Base-by-base conservation (phyloP, 805 yeast species). In the Wickerhamomyces hampshirensis region DNA sequence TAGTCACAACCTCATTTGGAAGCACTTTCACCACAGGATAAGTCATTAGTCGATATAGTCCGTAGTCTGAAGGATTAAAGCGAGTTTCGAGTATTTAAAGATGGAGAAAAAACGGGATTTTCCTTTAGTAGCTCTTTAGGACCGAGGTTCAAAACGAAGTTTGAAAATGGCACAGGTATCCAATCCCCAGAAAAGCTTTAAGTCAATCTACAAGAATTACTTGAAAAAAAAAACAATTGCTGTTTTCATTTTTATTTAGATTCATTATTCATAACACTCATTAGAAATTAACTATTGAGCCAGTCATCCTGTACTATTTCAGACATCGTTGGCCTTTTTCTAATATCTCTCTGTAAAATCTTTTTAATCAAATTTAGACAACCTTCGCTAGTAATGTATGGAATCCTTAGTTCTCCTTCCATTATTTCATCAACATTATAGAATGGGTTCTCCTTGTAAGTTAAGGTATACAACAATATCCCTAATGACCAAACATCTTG, bases 401-500 rank as follows among this genome's bases (percentile, higher is more conserved):
- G 94, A 27, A 87, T 66, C 31, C 84, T 71, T 43, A 89, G 61
- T 32, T 82, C 89, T 1, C 95, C 96, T 47, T 87, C 96, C 76
- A 89, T 77, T 36, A 93, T 93, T 58, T 89, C 98, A 59, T 91
- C 97, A 33, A 89, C 94, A 55, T 86, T 88, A 59, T 87, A 86
- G 53, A 91, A 93, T 7, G 98, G 98, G 51, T 91, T 89, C 56
- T 93, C 98, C 55, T 89, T 86, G 68, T 83, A 93, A 6, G 91
- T 70, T 53, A 93, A 74, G 0, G 97, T 93, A 62, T 89, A 93
- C 16, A 93, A 65, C 39, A 93, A 65, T 16, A 93, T 84, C 3
- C 98, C 98, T 55, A 91, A 68, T 0, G 98, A 96, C 98, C 98
- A 93, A 2, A 89, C 81, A 61, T 93, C 98, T 59, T 93, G 98